A percentile compares a stretch with the other conserved stretches of the same genome.
Evolutionary conservation across 345 rosid genomes (phyloP).

Genomic region (Boechera stricta): DNA sequence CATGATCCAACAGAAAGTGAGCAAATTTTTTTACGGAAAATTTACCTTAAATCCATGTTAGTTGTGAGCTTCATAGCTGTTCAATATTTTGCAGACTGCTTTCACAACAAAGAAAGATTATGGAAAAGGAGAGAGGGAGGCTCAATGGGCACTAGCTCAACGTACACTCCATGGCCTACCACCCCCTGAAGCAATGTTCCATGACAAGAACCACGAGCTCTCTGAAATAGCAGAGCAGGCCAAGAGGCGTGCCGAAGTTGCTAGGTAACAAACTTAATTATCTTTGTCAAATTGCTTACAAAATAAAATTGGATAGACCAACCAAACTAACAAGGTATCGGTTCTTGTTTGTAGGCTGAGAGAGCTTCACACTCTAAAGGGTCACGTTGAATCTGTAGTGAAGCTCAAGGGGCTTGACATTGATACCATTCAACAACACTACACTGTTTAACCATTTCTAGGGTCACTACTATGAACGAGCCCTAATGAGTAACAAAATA

Average conservation of each 20-base stretch:
- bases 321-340: background rate
- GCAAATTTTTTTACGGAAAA: background rate
- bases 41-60: background rate
- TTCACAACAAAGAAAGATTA: constrained; percentile 80
- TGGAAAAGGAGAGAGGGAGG: constrained; percentile 77
- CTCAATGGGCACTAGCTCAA: constrained; percentile 74
- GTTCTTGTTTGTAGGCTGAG: constrained; percentile 57
- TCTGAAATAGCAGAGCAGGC: constrained; percentile 80
- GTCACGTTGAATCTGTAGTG: constrained; percentile 89
- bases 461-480: background rate
- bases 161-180: constrained; percentile 74
- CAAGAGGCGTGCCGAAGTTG: constrained; percentile 75
- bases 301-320: background rate
- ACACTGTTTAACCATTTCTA: constrained; percentile 63
- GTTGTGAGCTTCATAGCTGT: constrained; percentile 3
- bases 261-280: constrained; percentile 53
- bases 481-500: constrained; percentile 4
- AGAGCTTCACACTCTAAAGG: constrained; percentile 89
- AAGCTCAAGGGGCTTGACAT: constrained; percentile 91
- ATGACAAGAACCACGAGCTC: constrained; percentile 54
- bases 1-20: constrained; percentile 59
- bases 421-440: constrained; percentile 85
- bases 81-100: constrained; percentile 54
- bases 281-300: background rate
- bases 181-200: constrained; percentile 35